Evolutionary conservation across 805 yeast species (phyloP).

Genomic region (Pichia cabralensis): DNA sequence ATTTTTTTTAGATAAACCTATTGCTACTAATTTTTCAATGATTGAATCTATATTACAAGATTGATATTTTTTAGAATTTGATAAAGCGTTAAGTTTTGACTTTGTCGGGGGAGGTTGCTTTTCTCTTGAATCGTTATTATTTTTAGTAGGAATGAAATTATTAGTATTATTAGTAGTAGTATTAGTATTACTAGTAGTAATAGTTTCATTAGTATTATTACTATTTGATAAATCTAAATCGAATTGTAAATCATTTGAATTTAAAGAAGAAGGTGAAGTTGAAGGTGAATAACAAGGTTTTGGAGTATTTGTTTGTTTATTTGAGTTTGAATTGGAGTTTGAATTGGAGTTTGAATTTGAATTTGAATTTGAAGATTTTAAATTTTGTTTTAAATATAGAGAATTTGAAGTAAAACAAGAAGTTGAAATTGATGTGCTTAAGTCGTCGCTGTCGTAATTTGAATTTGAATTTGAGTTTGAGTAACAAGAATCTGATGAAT

Average conservation of each 20-base stretch:
- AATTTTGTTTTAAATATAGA: neutral
- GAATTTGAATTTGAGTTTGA: too few species aligned
- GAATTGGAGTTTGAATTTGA: neutral
- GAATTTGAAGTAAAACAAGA: neutral
- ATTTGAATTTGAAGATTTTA: neutral
- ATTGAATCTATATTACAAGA: slow-evolving; percentile 47
- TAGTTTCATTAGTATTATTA: slow-evolving; percentile 10
- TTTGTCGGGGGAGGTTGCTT: slow-evolving; percentile 4
- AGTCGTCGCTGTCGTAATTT: too few species aligned
- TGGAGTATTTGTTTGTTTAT: slow-evolving; percentile 2
- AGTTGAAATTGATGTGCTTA: too few species aligned
- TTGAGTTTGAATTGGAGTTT: neutral
- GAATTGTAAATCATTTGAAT: slow-evolving; percentile 12
- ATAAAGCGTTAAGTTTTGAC: slow-evolving; percentile 1
- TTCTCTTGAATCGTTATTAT: slow-evolving; percentile 21
- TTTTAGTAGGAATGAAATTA: slow-evolving; percentile 21
- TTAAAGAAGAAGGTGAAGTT: slow-evolving; percentile 21
- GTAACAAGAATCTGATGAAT: too few species aligned
- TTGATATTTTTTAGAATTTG: neutral
- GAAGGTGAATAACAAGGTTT: slow-evolving; percentile 11
- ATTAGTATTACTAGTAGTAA: neutral
- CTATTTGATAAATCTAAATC: slow-evolving; percentile 7
- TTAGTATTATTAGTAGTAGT: slow-evolving; percentile 1
- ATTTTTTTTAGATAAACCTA: slow-evolving; percentile 35
- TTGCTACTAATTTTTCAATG: slow-evolving; percentile 47